Evolutionary conservation across 148 eudicot genomes (phyloP).

Genomic region (Amaranthus palmeri): DNA sequence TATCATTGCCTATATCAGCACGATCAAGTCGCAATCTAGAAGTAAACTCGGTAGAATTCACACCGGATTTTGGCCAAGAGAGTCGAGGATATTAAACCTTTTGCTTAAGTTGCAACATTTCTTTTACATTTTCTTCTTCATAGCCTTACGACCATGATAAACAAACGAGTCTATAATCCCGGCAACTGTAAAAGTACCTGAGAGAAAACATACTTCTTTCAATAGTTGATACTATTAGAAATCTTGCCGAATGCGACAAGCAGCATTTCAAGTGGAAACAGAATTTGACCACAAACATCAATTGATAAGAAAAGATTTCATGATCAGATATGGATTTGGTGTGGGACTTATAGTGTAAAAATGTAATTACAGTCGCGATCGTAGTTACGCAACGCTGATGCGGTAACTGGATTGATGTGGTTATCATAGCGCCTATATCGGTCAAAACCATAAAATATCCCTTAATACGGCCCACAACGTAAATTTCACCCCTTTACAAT

Average conservation of each 20-base stretch:
- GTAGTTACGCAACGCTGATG: too few relatives aligned
- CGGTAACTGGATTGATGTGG: too few relatives aligned
- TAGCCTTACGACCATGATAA: constrained; percentile 68
- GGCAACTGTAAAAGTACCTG: constrained; percentile 81
- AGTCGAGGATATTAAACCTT: neutral
- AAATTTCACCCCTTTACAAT: too few relatives aligned
- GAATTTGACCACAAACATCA: neutral
- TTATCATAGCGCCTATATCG: too few relatives aligned
- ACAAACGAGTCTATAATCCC: constrained; percentile 82
- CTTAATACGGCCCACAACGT: too few relatives aligned
- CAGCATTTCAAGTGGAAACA: neutral
- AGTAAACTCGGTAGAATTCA: neutral
- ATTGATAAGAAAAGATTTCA: neutral
- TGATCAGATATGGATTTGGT: neutral
- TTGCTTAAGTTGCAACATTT: constrained; percentile 37
- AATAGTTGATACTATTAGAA: neutral
- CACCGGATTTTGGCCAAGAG: neutral
- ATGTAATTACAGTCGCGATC: neutral
- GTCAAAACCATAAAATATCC: too few relatives aligned
- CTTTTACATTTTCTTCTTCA: constrained; percentile 58
- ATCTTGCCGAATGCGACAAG: neutral
- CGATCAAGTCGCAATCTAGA: neutral
- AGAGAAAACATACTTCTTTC: constrained; percentile 1
- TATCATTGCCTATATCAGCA: neutral
- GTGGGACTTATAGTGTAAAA: neutral